Conservation (phyloP, 306 rosid species). For the Dalbergia cultrata region DNA sequence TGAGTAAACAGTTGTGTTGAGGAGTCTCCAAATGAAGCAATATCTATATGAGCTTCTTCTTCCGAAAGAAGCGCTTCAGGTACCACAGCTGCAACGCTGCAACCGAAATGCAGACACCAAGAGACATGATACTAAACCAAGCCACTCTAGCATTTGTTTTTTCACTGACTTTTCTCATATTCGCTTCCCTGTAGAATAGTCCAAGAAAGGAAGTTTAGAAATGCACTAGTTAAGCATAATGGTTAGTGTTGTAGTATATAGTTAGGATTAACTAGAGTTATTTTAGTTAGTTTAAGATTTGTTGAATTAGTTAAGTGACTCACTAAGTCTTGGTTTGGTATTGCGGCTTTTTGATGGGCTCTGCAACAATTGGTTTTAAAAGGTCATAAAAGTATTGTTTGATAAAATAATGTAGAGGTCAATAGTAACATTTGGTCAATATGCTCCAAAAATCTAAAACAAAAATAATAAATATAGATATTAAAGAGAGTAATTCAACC, state of each 20-base stretch:
- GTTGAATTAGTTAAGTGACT: too few species aligned
- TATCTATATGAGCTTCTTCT: conserved; percentile 73
- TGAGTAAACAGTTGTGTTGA: background rate
- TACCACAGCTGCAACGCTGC: conserved; percentile 55
- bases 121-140: conserved; percentile 61
- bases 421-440: too few species aligned
- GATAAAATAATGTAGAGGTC: too few species aligned
- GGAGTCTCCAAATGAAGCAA: background rate
- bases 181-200: conserved; percentile 57
- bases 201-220: conserved; percentile 21
- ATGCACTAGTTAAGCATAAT: conserved; percentile 11
- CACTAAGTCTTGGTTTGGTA: too few species aligned
- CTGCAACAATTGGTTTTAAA: too few species aligned
- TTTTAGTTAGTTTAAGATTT: background rate
- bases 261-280: background rate
- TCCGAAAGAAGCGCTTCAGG: conserved; percentile 52
- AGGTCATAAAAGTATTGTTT: too few species aligned
- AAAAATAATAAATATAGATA: too few species aligned
- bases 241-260: background rate
- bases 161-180: conserved; percentile 62
- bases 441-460: too few species aligned
- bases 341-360: too few species aligned
- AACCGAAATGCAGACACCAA: conserved; percentile 56
- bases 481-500: too few species aligned
- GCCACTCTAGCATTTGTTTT: conserved; percentile 60